Evolutionary conservation across 2,329 filamentous ascomycete genomes (phyloP).

Genomic region (Sporothrix protearum): DNA sequence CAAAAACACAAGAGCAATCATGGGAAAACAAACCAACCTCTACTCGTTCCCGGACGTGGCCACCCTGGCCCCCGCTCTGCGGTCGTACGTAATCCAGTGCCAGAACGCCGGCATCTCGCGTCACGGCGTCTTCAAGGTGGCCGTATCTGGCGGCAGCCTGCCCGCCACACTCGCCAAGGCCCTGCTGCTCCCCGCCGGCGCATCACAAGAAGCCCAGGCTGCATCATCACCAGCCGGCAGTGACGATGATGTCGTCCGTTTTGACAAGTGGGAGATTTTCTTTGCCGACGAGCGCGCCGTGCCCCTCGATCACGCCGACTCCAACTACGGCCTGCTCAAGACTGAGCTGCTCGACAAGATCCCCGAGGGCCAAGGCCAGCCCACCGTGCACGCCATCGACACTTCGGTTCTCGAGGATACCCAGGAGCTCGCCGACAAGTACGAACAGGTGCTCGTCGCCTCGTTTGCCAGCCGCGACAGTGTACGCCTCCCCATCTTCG

Average conservation of each 20-base stretch:
- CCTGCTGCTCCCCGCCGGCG: conserved; percentile 56
- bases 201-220: background rate
- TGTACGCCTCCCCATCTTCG: conserved; percentile 91
- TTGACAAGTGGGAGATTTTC: conserved; percentile 94
- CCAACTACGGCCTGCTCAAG: conserved; percentile 89
- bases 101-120: conserved; percentile 77
- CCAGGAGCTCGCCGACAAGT: conserved; percentile 89
- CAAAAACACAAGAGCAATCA: conserved; percentile 35
- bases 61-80: conserved; percentile 71
- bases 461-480: conserved; percentile 90
- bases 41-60: conserved; percentile 72
- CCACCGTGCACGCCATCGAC: conserved; percentile 78
- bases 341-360: conserved; percentile 85
- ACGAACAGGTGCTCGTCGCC: conserved; percentile 81
- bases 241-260: conserved; percentile 63
- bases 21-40: conserved; percentile 64
- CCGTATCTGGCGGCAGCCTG: conserved; percentile 88
- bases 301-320: conserved; percentile 85
- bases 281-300: conserved; percentile 97
- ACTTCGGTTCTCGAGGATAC: conserved; percentile 62
- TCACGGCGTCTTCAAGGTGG: conserved; percentile 84
- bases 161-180: conserved; percentile 84
- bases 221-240: conserved; percentile 29
- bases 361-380: conserved; percentile 61
- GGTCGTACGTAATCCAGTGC: conserved; percentile 74